Evolutionary conservation across 768 basidiomycete species (phyloP), one percentile per base, ranked within the genome.

Genomic region (Infundibulicybe gibba): DNA sequence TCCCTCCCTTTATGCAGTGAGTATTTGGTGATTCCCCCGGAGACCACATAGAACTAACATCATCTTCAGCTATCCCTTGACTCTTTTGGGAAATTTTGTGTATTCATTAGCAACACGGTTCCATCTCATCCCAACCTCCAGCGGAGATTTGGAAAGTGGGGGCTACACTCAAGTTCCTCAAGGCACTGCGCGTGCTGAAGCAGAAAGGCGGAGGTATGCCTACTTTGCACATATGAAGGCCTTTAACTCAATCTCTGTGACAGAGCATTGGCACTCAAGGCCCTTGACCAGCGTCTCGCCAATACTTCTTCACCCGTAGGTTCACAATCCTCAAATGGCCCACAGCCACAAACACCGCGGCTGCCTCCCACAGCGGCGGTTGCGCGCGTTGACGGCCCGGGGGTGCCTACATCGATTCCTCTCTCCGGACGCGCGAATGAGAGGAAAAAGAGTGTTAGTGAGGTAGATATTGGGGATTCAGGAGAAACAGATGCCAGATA

Each of bases 251-350:
- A 25, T 48, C n/a, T 43, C 17, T 5, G 45, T 45, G 49, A 19
- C 59, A 97, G 95, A 55, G 93, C 94, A 1, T 81, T 99, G 74
- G 97, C 97, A 25, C 71, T 99, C 58, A 97, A 97, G 65, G 97
- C 97, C 3, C 78, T 99, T 32, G 97, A 99, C 57, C 94, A 97
- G 58, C 80, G 94, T 25, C 65, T 98, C 44, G 92, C 94, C 25
- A 84, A 77, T 50, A 75, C 78, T 15, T 68, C 75, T 40, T 70
- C 77, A 31, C 71, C 76, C 16, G 58, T 66, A 14, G 65, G 65
- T 14, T 60, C 67, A 38, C 59, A 59, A 48, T 61, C 72, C 1
- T 59, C 67, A 6, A 67, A 69, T 48, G 42, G 57, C 20, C 55
- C 51, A 9, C 53, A 69, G 16, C 52, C 64, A 17, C 60, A 62